A percentile compares a stretch with the other conserved stretches of the same genome.
phyloP scores from a whole-genome alignment of 1,284 basidiomycete genomes.

The Austropuccinia psidii region DNA sequence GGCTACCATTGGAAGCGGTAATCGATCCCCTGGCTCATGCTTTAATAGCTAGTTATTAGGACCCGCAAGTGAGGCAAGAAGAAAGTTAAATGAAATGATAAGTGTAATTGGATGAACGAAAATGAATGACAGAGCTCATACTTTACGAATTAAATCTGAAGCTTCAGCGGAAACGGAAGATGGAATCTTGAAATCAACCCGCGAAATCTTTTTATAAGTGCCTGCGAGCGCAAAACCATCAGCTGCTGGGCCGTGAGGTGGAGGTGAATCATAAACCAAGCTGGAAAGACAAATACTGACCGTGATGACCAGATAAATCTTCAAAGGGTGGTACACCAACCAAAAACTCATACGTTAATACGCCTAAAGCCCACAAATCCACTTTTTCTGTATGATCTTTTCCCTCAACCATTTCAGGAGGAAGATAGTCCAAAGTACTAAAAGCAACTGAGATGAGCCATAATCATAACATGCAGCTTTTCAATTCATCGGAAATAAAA shows the following conservation, averaged over 20 bases:
- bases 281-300: slow-evolving; percentile 49
- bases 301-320: slow-evolving; percentile 65
- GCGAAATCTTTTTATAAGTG: slow-evolving; percentile 75
- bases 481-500: neutral
- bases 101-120: slow-evolving; percentile 39
- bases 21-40: slow-evolving; percentile 71
- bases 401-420: slow-evolving; percentile 96
- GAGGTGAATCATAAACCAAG: slow-evolving; percentile 2
- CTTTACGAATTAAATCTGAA: slow-evolving; percentile 59
- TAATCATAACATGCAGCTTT: neutral
- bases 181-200: slow-evolving; percentile 73
- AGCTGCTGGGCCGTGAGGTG: slow-evolving; percentile 3
- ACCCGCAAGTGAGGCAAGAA: neutral
- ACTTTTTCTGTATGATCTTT: slow-evolving; percentile 78
- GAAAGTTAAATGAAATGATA: slow-evolving; percentile 45
- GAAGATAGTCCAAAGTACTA: slow-evolving; percentile 92
- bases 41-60: slow-evolving; percentile 63
- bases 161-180: slow-evolving; percentile 58
- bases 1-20: slow-evolving; percentile 72
- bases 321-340: slow-evolving; percentile 91
- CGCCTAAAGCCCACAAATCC: slow-evolving; percentile 94
- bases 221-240: slow-evolving; percentile 51
- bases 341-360: slow-evolving; percentile 90
- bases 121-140: slow-evolving; percentile 45
- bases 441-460: slow-evolving; percentile 63